phyloP scores from a whole-genome alignment of 192 early-diverging fungal species.

The Podila clonocystis region DNA sequence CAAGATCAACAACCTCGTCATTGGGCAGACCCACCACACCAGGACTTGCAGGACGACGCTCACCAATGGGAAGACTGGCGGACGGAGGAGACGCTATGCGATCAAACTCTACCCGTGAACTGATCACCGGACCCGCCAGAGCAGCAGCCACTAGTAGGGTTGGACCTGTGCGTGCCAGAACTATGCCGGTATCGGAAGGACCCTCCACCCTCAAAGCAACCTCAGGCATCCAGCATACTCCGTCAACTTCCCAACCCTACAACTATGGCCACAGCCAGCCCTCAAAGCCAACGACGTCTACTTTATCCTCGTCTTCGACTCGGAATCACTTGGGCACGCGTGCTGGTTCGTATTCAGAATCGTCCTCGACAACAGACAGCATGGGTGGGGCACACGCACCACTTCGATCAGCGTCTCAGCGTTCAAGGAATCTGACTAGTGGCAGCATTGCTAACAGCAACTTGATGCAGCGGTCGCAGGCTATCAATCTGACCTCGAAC shows the following conservation, averaged over 20 bases:
- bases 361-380: background rate
- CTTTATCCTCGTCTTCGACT: background rate
- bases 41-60: slow-evolving; percentile 3
- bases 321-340: background rate
- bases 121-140: slow-evolving; percentile 14
- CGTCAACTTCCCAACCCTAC: slow-evolving; percentile 15
- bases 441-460: slow-evolving; percentile 7
- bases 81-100: slow-evolving; percentile 27
- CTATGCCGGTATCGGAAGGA: slow-evolving; percentile 12
- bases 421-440: slow-evolving; percentile 24
- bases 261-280: background rate
- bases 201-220: slow-evolving; percentile 20
- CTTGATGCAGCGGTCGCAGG: slow-evolving; percentile 24
- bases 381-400: background rate
- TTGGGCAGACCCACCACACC: background rate
- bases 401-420: slow-evolving; percentile 21
- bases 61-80: background rate
- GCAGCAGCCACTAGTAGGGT: slow-evolving; percentile 26
- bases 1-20: slow-evolving; percentile 16
- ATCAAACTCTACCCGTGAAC: slow-evolving; percentile 23
- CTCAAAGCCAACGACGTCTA: slow-evolving; percentile 8
- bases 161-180: slow-evolving; percentile 42
- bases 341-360: background rate
- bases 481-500: slow-evolving; percentile 37
- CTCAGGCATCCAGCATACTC: background rate